Percentiles rank a stretch among this genome's conserved stretches.
These are phyloP conservation scores for Obba rivulosa DNA, from an alignment of 768 basidiomycete species.

Conservation along the genomic window DNA sequence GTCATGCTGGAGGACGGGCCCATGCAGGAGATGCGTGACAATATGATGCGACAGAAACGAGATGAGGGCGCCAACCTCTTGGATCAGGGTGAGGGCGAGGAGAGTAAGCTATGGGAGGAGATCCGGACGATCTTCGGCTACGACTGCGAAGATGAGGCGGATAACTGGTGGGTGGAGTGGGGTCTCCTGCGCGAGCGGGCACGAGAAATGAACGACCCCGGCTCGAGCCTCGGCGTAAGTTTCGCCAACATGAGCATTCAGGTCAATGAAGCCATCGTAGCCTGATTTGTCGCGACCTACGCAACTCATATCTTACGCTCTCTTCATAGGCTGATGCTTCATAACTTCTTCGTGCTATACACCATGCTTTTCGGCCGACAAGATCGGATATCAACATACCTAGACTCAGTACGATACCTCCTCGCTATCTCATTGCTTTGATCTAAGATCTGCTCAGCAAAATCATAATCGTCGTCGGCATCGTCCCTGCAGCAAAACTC, in stretches of 20 bases:
- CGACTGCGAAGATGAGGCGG: constrained; percentile 32
- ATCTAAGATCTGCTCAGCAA: too few relatives aligned
- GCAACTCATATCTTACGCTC: too few relatives aligned
- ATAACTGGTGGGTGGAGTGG: constrained; percentile 35
- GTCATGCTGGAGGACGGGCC: constrained; percentile 16
- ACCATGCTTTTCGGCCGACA: too few relatives aligned
- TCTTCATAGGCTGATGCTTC: too few relatives aligned
- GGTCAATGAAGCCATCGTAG: neutral
- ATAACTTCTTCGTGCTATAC: too few relatives aligned
- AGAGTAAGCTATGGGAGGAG: constrained; percentile 24
- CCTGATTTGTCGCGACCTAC: too few relatives aligned
- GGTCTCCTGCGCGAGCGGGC: constrained; percentile 24
- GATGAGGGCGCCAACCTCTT: constrained; percentile 17
- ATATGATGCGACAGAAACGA: constrained; percentile 15
- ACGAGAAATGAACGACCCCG: neutral
- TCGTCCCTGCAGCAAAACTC: too few relatives aligned
- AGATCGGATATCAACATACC: too few relatives aligned
- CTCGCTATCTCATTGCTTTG: too few relatives aligned
- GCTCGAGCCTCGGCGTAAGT: neutral
- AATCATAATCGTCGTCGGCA: too few relatives aligned
- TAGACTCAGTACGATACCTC: too few relatives aligned
- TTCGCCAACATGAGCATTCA: neutral
- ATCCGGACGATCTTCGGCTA: constrained; percentile 27
- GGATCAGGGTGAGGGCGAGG: constrained; percentile 17
- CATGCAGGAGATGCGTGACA: constrained; percentile 20